Evolutionary conservation across 2,329 filamentous ascomycete species (phyloP).

Genomic region (Penicillium psychrosexuale): DNA sequence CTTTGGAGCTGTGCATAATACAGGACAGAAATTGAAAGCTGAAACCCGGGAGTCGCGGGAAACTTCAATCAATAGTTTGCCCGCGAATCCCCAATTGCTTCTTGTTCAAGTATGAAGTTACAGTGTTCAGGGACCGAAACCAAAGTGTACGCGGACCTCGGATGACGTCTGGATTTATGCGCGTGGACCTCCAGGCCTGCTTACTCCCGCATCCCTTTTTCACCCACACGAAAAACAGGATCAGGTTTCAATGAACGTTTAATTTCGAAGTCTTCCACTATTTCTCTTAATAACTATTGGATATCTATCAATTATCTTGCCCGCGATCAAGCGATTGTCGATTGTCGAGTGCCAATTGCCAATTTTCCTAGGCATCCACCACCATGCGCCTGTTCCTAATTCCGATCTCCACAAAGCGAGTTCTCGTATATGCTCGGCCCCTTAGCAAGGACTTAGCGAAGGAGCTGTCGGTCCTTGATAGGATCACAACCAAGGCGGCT

Average conservation of each 20-base stretch:
- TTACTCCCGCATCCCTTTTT: slow-evolving; percentile 8
- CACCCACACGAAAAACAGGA: slow-evolving; percentile 1
- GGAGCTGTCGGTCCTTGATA: slow-evolving; percentile 63
- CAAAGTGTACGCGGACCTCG: background rate
- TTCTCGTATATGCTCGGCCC: slow-evolving; percentile 87
- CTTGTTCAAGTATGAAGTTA: background rate
- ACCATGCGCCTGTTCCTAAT: slow-evolving; percentile 89
- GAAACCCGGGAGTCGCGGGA: slow-evolving; percentile 17
- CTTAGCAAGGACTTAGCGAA: slow-evolving; percentile 56
- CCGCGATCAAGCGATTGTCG: background rate
- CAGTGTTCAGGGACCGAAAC: background rate
- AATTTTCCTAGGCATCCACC: background rate
- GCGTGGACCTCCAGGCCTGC: background rate
- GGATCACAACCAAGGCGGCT: slow-evolving; percentile 66
- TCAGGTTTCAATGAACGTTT: background rate
- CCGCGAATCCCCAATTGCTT: slow-evolving; percentile 1
- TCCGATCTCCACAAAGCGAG: slow-evolving; percentile 85
- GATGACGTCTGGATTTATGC: slow-evolving; percentile 7
- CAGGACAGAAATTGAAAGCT: background rate
- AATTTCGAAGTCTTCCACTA: background rate
- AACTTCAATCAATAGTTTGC: slow-evolving; percentile 18
- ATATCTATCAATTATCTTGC: background rate
- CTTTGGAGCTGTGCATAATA: slow-evolving; percentile 22
- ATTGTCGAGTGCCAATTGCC: background rate
- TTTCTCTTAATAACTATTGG: background rate